Conservation (phyloP, 768 basidiomycete species). For the Daedaleopsis sinensis region DNA sequence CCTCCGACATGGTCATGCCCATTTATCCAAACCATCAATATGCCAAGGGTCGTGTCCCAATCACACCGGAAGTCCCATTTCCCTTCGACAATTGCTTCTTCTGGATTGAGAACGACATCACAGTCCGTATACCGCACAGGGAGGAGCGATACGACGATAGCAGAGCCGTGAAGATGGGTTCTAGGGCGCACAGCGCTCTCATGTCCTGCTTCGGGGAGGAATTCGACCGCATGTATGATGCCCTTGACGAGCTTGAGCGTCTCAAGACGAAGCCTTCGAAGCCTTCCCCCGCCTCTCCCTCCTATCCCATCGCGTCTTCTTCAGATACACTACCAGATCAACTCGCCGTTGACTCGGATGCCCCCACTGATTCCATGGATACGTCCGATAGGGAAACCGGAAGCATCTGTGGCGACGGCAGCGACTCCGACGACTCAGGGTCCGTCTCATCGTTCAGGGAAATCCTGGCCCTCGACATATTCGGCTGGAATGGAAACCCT, state of each 20-base stretch:
- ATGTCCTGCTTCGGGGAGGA: not conserved
- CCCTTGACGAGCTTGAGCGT: not conserved
- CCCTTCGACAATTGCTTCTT: slow-evolving; percentile 11
- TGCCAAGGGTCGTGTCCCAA: not conserved
- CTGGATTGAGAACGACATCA: not conserved
- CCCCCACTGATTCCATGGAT: too few relatives aligned
- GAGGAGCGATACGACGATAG: not conserved
- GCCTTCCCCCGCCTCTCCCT: too few relatives aligned
- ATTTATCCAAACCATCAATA: slow-evolving; percentile 5
- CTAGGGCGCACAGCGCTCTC: not conserved
- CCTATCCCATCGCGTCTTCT: too few relatives aligned
- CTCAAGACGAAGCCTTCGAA: not conserved
- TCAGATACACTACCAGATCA: too few relatives aligned
- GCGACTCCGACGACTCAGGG: not conserved
- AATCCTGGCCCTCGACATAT: not conserved
- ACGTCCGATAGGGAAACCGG: too few relatives aligned
- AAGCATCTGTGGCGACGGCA: too few relatives aligned
- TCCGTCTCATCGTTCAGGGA: not conserved
- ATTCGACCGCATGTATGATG: not conserved
- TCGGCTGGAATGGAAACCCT: not conserved
- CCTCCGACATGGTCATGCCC: slow-evolving; percentile 12
- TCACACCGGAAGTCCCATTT: not conserved
- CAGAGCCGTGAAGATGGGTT: not conserved
- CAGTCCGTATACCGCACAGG: not conserved
- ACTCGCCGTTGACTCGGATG: too few relatives aligned